Conservation (phyloP, 257 asterid species). For the Vinca minor region DNA sequence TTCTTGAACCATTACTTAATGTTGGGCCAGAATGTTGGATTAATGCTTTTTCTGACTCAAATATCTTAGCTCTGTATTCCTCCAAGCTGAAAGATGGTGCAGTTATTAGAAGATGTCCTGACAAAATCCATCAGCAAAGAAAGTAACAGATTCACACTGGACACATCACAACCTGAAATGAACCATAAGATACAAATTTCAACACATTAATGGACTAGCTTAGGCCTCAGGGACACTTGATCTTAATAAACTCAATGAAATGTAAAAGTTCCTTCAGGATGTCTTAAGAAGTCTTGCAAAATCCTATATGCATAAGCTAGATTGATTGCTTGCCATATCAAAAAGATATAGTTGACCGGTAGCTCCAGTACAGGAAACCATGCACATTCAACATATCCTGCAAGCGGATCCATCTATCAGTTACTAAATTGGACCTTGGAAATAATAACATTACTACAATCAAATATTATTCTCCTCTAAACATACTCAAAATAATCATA, state of each 20-base stretch:
- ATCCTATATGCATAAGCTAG: not conserved
- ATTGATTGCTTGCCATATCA: not conserved
- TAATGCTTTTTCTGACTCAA: conserved; percentile 24
- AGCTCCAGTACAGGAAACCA: conserved; percentile 4
- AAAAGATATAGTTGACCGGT: not conserved
- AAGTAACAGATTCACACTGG: conserved; percentile 30
- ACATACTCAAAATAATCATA: no score
- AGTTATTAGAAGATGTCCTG: conserved; percentile 37
- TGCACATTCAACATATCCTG: conserved; percentile 5
- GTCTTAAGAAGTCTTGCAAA: conserved; percentile 1
- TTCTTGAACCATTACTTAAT: conserved; percentile 25
- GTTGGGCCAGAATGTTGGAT: conserved; percentile 18
- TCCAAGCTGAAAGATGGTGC: conserved; percentile 33
- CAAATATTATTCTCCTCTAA: no score
- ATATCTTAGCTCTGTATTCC: conserved; percentile 22
- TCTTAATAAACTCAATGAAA: not conserved
- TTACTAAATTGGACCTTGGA: not conserved
- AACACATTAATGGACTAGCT: conserved; percentile 25
- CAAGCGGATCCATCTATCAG: not conserved
- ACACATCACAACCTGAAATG: conserved; percentile 52
- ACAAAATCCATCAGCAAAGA: conserved; percentile 57
- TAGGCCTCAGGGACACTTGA: not conserved
- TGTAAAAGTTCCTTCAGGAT: conserved; percentile 1
- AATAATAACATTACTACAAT: no score
- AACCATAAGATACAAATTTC: conserved; percentile 17